Conservation (phyloP, 2,329 filamentous ascomycete species). For the Colletotrichum phormii region DNA sequence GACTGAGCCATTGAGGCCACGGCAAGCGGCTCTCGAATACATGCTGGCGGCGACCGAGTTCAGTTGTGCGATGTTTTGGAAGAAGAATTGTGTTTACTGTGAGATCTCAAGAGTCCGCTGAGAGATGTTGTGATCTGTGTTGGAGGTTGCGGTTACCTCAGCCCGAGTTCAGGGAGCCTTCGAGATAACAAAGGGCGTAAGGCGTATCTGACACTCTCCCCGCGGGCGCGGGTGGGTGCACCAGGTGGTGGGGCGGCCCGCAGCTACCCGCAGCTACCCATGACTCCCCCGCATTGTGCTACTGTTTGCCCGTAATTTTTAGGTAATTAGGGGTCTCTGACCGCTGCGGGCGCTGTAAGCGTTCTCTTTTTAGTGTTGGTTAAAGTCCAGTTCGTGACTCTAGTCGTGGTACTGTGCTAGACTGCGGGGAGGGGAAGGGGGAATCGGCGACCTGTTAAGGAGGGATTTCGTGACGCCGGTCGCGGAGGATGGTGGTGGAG, state of each 20-base stretch:
- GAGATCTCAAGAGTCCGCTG: neutral
- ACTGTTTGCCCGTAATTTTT: constrained; percentile 29
- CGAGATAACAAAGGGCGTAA: constrained; percentile 34
- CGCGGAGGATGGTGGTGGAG: neutral
- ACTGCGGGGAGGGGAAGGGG: neutral
- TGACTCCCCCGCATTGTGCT: constrained; percentile 28
- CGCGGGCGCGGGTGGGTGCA: neutral
- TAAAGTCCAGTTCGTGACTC: neutral
- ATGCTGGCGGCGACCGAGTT: constrained; percentile 7
- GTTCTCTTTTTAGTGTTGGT: neutral
- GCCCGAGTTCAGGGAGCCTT: constrained; percentile 4
- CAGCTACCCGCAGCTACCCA: constrained; percentile 39
- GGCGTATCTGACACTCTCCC: constrained; percentile 31
- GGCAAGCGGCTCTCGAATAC: constrained; percentile 16
- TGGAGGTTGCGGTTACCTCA: neutral
- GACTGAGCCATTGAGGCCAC: constrained; percentile 29
- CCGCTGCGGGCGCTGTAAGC: neutral
- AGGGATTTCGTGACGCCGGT: constrained; percentile 16
- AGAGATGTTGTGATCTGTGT: neutral
- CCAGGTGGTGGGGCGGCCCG: constrained; percentile 32
- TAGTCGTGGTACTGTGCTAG: neutral
- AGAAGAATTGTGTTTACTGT: neutral
- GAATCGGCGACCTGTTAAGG: neutral
- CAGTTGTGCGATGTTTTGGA: neutral
- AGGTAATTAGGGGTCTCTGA: constrained; percentile 31